Evolutionary conservation across 768 basidiomycete species (phyloP).

Genomic region (Coprinellus micaceus): DNA sequence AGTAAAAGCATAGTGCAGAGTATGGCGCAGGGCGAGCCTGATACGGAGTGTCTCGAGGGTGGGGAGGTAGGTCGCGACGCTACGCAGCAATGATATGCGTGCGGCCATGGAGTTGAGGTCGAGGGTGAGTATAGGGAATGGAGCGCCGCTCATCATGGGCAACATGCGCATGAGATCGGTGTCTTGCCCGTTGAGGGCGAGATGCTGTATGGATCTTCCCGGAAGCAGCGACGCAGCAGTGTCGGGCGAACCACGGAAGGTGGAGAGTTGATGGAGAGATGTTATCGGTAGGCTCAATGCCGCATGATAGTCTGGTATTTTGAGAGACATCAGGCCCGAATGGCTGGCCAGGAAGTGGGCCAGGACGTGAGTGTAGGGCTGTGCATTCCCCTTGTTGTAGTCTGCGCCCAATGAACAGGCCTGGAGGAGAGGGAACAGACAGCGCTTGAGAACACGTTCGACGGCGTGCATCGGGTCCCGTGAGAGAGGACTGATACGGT

Average conservation of each 20-base stretch:
- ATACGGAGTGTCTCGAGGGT: conserved; percentile 50
- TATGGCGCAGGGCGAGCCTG: conserved; percentile 59
- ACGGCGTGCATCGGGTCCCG: conserved; percentile 37
- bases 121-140: conserved; percentile 46
- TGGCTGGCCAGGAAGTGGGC: conserved; percentile 40
- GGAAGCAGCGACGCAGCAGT: conserved; percentile 60
- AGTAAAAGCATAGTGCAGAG: conserved; percentile 58
- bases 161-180: conserved; percentile 51
- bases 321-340: conserved; percentile 42
- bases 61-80: conserved; percentile 49
- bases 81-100: conserved; percentile 53
- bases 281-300: conserved; percentile 37
- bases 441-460: conserved; percentile 39
- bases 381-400: conserved; percentile 34
- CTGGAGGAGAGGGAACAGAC: conserved; percentile 38
- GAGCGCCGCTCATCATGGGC: conserved; percentile 44
- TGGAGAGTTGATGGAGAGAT: conserved; percentile 45
- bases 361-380: conserved; percentile 39
- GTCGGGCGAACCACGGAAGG: conserved; percentile 58
- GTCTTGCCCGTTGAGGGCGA: conserved; percentile 55
- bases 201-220: conserved; percentile 53
- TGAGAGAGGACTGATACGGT: conserved; percentile 22
- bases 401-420: conserved; percentile 44
- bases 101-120: conserved; percentile 60
- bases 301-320: conserved; percentile 43